Evolutionary conservation across 2,329 filamentous ascomycete species (phyloP).

Genomic region (Xenoacremonium recifei): DNA sequence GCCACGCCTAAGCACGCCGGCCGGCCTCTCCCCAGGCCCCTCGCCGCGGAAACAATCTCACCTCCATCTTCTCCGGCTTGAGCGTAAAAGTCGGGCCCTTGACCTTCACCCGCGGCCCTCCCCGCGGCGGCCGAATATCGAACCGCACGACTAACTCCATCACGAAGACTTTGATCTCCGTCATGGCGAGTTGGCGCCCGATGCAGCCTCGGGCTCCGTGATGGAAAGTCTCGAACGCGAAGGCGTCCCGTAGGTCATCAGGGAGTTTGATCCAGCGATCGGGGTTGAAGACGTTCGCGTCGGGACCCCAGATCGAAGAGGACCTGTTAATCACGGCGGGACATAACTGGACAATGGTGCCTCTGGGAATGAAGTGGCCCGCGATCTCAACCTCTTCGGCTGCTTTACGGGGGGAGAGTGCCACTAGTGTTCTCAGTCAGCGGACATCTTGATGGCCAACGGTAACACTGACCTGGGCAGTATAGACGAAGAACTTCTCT

Average conservation of each 20-base stretch:
- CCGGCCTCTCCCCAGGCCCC: too few relatives aligned
- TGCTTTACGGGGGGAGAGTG: slow-evolving; percentile 33
- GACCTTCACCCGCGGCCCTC: slow-evolving; percentile 19
- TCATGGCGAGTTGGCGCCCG: slow-evolving; percentile 32
- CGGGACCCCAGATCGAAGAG: slow-evolving; percentile 36
- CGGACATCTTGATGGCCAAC: too few relatives aligned
- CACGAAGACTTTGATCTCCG: slow-evolving; percentile 39
- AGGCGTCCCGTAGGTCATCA: slow-evolving; percentile 18
- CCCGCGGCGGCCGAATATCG: slow-evolving; percentile 21
- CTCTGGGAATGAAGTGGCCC: slow-evolving; percentile 36
- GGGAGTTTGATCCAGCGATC: slow-evolving; percentile 34
- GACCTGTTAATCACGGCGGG: slow-evolving; percentile 36
- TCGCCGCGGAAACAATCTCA: too few relatives aligned
- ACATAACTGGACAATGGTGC: slow-evolving; percentile 35
- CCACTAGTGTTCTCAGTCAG: slow-evolving; percentile 23
- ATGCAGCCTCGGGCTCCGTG: slow-evolving; percentile 38
- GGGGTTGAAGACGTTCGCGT: slow-evolving; percentile 34
- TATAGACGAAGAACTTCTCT: slow-evolving; percentile 43
- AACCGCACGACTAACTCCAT: slow-evolving; percentile 32
- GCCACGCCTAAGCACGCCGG: too few relatives aligned
- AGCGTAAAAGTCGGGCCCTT: slow-evolving; percentile 24
- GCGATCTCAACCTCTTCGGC: slow-evolving; percentile 32
- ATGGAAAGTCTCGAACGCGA: slow-evolving; percentile 35
- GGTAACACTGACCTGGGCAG: slow-evolving; percentile 33
- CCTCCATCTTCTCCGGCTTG: slow-evolving; percentile 24